Evolutionary conservation across 805 yeast species (phyloP), one percentile per base, ranked within the genome.

Genomic region (Schwanniomyces occidentalis): DNA sequence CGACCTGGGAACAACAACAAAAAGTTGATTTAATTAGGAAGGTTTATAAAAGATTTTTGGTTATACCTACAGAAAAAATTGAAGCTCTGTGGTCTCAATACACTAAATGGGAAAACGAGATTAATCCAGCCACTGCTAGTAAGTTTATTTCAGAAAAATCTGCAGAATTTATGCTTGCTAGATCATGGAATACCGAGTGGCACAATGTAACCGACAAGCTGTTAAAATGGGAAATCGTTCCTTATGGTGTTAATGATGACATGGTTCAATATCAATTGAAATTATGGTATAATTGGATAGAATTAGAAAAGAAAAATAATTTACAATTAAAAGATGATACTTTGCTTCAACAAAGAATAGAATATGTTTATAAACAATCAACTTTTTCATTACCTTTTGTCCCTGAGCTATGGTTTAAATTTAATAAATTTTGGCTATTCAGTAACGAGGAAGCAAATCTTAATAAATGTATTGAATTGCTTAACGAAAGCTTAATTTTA

Each of bases 1-100:
- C 81, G 22, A 77, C 82, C 27, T 87, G 91, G 84, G 98, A 91
- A 53, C 82, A 78, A 44, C 89, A 85, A 53, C 90, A 85, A 48
- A 82, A 85, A 44, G 73, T 76, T 50, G 96, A 87, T 50, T 66
- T 82, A 50, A 75, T 85, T 30, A 73, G 98, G 48, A 80, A 79
- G 42, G 71, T 84, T 4, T 87, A 82, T 57, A 77, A 83, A 45
- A 75, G 75, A 39, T 78, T 84, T 44, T 69, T 89, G 13, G 66
- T 75, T n/a, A 71, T 80, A n/a, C 99, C 99, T 4, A 70, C 86
- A 17, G 73, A 74, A 32, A 78, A 80, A 40, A 63, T 91, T 30
- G 96, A 90, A 54, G 71, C 69, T 15, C 67, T 85, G 37, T 91
- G 99, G 99, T 68, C 76, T 39, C 79, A 69, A 32, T 91, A 89